These are phyloP conservation scores for Blastobotrys arbuscula DNA, from an alignment of 1,139 yeast species.

Conservation along the genomic window DNA sequence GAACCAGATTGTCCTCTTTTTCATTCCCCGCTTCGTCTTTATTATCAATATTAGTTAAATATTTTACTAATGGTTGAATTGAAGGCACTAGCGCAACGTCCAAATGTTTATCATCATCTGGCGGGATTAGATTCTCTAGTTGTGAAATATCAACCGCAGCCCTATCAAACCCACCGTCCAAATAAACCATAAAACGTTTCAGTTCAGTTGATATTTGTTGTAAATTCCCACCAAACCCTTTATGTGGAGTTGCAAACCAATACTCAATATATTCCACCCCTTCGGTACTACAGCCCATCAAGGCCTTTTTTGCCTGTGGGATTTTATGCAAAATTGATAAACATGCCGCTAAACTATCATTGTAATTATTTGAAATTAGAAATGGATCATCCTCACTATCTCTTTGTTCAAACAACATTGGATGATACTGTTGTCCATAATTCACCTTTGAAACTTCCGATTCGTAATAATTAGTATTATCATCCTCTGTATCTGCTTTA, in stretches of 20 bases:
- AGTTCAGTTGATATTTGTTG: conserved; percentile 33
- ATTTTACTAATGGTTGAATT: not conserved
- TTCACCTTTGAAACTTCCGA: too few relatives aligned
- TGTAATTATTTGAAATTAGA: conserved; percentile 32
- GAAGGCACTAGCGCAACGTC: not conserved
- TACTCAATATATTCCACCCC: conserved; percentile 36
- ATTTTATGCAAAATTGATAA: conserved; percentile 41
- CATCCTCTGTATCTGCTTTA: not conserved
- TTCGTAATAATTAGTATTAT: not conserved
- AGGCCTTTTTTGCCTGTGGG: conserved; percentile 36
- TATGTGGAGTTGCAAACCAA: conserved; percentile 38
- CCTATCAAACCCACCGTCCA: conserved; percentile 36
- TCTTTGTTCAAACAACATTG: conserved; percentile 1
- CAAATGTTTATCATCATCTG: not conserved
- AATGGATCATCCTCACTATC: conserved; percentile 29
- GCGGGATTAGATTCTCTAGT: not conserved
- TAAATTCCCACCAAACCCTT: not conserved
- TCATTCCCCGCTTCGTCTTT: not conserved
- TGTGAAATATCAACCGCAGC: conserved; percentile 5
- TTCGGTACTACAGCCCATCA: conserved; percentile 33
- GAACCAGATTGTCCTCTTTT: not conserved
- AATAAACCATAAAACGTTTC: conserved; percentile 42
- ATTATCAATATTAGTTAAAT: not conserved
- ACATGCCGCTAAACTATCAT: conserved; percentile 37
- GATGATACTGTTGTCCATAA: not conserved